Evolutionary conservation across 2,329 filamentous ascomycete genomes (phyloP).

Genomic region (Venturia pyrina): DNA sequence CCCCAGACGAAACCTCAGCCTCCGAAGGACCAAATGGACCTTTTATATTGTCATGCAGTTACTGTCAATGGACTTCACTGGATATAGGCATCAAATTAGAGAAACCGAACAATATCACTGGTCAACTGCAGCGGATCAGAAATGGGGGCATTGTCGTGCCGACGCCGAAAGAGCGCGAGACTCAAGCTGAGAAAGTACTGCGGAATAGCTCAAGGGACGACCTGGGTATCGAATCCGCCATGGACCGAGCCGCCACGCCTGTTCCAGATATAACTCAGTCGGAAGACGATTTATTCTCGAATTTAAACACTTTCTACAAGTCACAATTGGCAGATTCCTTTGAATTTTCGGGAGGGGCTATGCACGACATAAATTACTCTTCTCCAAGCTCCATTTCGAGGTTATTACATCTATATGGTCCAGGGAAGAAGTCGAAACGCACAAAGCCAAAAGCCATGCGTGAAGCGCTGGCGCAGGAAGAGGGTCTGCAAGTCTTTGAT

Average conservation of each 20-base stretch:
- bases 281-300: conserved; percentile 36
- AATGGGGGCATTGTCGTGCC: conserved; percentile 33
- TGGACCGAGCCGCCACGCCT: not conserved
- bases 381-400: conserved; percentile 76
- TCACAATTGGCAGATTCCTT: conserved; percentile 59
- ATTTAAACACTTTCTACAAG: conserved; percentile 72
- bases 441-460: conserved; percentile 64
- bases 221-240: not conserved
- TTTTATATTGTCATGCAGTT: conserved; percentile 75
- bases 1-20: conserved; percentile 18
- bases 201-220: conserved; percentile 11
- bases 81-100: conserved; percentile 88
- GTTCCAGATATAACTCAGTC: not conserved
- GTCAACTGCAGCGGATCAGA: conserved; percentile 66
- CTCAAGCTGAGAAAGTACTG: conserved; percentile 18
- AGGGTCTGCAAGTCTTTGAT: conserved; percentile 58
- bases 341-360: conserved; percentile 18
- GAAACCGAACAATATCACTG: conserved; percentile 75
- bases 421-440: conserved; percentile 50
- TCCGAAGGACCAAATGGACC: conserved; percentile 37
- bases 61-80: conserved; percentile 85
- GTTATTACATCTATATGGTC: conserved; percentile 76
- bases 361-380: conserved; percentile 39
- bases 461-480: conserved; percentile 59
- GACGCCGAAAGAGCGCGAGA: conserved; percentile 30